Evolutionary conservation across 1,139 yeast genomes (phyloP), one percentile per base, ranked within the genome.

Genomic region (Maudiozyma humilis): DNA sequence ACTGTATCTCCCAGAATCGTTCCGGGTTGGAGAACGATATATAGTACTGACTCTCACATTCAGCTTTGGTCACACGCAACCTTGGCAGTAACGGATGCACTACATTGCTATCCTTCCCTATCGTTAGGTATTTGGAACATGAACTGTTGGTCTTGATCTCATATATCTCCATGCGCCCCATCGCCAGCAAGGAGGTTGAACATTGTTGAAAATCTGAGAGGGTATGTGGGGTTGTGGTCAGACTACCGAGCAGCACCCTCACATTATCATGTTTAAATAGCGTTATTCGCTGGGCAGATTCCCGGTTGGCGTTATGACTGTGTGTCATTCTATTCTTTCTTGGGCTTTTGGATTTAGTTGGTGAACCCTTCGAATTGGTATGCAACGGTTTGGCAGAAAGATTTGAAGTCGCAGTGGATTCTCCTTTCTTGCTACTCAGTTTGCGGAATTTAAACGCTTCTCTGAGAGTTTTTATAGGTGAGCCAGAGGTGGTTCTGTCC

Each of bases 61-160:
- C 4, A 5, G 32, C 5, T 17, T 50, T 52, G 12, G 54, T 51
- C 20, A 62, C 51, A 37, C 53, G 50, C 37, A 63, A 44, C 44
- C 55, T 58, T 5, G 64, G 64, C 36, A 63, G 46, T 29, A 62
- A 52, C 6, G 66, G 65, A 46, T 57, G 63, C 5, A 63, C 49
- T 3, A 62, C 48, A 30, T 55, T 55, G 15, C 57, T 60, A 38
- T 56, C 51, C 25, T 57, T 53, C 3, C 66, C 66, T 16, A 63
- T 44, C 8, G 64, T 55, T 13, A 63, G 46, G 37, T 60, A 62
- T 38, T 55, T 59, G 2, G 51, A 44, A 27, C 57, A 53, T 50
- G 42, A 52, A 51, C 44, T 57, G 54, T 19, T 46, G 32, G 42
- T 51, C 46, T 38, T 47, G 44, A 42, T 46, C 38, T 14, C 50